Evolutionary conservation across 352 stramenopile genomes (phyloP).

Genomic region (Globisporangium paddicum): DNA sequence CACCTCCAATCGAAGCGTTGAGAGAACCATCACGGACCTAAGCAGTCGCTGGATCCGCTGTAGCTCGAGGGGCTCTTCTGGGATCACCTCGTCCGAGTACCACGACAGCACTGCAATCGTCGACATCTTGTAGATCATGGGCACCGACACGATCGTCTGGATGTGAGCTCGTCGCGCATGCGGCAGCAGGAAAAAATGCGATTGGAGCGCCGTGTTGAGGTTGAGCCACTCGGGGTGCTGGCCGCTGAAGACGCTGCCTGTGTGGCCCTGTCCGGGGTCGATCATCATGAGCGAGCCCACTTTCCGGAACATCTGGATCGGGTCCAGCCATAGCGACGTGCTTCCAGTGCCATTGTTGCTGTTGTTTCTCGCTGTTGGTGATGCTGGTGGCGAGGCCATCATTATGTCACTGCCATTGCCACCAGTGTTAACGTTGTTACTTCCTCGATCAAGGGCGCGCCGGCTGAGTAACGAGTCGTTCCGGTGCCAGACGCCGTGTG

Average conservation of each 20-base stretch:
- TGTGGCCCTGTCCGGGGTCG: constrained; percentile 72
- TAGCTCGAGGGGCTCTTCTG: constrained; percentile 55
- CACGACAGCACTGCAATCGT: constrained; percentile 76
- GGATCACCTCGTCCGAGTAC: constrained; percentile 53
- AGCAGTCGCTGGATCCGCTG: constrained; percentile 68
- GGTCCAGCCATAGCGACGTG: constrained; percentile 31
- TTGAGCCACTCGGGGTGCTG: constrained; percentile 73
- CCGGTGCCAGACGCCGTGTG: constrained; percentile 70
- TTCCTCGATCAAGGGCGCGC: neutral
- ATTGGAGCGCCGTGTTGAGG: constrained; percentile 39
- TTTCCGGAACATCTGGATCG: constrained; percentile 74
- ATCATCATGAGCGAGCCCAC: constrained; percentile 66
- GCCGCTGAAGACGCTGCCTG: constrained; percentile 62
- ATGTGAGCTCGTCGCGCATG: constrained; percentile 60
- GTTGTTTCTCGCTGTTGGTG: constrained; percentile 10
- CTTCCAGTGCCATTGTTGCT: constrained; percentile 15
- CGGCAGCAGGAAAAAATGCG: constrained; percentile 70
- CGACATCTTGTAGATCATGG: constrained; percentile 83
- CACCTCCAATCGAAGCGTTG: constrained; percentile 51
- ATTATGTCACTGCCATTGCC: constrained; percentile 4
- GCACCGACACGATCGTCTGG: constrained; percentile 62
- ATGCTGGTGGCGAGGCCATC: constrained; percentile 17
- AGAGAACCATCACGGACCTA: constrained; percentile 62
- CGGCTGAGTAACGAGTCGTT: constrained; percentile 21
- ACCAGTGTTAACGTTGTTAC: neutral